These are phyloP conservation scores for Fusarium redolens DNA, from an alignment of 2,329 filamentous ascomycete species.

Conservation along the genomic window DNA sequence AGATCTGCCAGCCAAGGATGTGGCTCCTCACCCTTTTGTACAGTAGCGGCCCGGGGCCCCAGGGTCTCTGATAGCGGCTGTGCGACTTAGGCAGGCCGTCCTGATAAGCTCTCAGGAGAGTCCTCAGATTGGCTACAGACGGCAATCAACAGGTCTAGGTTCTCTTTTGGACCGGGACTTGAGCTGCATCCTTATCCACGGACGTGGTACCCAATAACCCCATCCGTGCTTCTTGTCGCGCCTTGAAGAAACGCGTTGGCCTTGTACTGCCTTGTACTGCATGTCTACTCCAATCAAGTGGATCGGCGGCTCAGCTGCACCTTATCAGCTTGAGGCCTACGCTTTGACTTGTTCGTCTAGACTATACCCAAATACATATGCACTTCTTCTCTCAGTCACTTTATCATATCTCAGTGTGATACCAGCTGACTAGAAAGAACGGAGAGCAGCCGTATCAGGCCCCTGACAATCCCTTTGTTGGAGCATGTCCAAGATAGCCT, in stretches of 20 bases:
- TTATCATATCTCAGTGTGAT: background rate
- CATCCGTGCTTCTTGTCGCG: constrained; percentile 25
- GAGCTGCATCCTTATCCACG: constrained; percentile 13
- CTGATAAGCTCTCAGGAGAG: constrained; percentile 31
- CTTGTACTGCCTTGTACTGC: background rate
- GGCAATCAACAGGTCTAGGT: constrained; percentile 10
- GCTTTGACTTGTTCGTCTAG: background rate
- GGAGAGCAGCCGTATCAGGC: background rate
- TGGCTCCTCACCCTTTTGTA: constrained; percentile 11
- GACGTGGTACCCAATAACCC: constrained; percentile 16
- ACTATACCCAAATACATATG: background rate
- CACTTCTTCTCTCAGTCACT: background rate
- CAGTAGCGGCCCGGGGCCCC: constrained; percentile 26
- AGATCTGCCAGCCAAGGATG: constrained; percentile 32
- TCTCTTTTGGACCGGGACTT: constrained; percentile 4
- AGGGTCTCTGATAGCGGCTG: constrained; percentile 26
- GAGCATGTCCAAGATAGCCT: background rate
- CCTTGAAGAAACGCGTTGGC: background rate
- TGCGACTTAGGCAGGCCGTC: constrained; percentile 4
- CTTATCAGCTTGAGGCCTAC: background rate
- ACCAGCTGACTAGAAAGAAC: background rate
- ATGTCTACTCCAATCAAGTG: background rate
- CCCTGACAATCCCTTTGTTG: background rate
- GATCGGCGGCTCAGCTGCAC: background rate
- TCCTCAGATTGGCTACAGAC: constrained; percentile 22